Conservation (phyloP, 345 rosid genomes). For the Eucalyptus curtisii region DNA sequence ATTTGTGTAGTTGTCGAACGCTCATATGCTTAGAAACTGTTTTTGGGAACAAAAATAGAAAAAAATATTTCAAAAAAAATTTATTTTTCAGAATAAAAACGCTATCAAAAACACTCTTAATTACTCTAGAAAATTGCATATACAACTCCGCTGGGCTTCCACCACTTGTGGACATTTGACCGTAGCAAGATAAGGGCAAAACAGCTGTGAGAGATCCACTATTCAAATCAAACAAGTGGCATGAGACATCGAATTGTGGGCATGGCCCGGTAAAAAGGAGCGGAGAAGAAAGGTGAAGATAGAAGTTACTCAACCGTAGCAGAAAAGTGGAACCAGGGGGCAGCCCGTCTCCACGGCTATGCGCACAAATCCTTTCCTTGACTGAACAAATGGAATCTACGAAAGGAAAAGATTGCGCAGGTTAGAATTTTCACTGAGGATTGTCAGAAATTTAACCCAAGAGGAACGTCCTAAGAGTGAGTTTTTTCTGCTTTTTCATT, state of each 20-base stretch:
- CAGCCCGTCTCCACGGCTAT: constrained; percentile 67
- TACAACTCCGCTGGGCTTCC: constrained; percentile 72
- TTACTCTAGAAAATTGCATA: constrained; percentile 50
- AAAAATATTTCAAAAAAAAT: accelerated
- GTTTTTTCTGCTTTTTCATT: neutral
- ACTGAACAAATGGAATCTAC: constrained; percentile 50
- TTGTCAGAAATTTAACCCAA: no score
- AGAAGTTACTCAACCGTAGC: constrained; percentile 63
- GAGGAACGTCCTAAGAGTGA: no score
- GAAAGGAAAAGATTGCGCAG: neutral
- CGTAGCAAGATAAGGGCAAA: neutral
- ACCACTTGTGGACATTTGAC: constrained; percentile 71
- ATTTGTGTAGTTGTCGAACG: accelerated
- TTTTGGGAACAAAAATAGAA: accelerated
- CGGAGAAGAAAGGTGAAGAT: neutral
- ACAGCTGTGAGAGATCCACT: neutral
- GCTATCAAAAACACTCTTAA: neutral
- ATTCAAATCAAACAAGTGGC: neutral
- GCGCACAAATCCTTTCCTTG: constrained; percentile 77
- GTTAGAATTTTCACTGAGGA: neutral
- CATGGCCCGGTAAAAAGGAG: neutral
- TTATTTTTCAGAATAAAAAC: accelerated
- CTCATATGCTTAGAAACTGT: no score
- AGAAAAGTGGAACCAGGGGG: constrained; percentile 90
- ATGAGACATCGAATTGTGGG: neutral